These are phyloP conservation scores for Serendipita vermifera DNA, from an alignment of 768 basidiomycete genomes.

Conservation along the genomic window DNA sequence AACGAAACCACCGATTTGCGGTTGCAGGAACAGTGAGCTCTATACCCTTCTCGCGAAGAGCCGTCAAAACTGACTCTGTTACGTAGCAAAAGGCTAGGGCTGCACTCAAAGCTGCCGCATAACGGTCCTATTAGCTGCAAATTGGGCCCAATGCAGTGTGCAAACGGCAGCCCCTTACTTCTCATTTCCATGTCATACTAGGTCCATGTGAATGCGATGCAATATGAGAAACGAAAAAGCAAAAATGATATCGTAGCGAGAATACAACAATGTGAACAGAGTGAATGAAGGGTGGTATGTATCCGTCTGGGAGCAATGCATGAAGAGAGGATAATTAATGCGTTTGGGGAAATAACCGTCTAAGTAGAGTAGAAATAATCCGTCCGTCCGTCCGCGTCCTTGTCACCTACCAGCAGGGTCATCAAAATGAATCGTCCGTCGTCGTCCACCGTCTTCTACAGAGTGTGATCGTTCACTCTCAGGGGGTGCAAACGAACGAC, in stretches of 20 bases:
- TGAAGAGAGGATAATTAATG: too few relatives aligned
- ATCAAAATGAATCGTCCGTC: conserved; percentile 5
- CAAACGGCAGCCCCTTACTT: neutral
- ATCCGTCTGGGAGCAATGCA: too few relatives aligned
- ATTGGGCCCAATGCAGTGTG: neutral
- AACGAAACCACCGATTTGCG: neutral
- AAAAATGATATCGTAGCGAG: too few relatives aligned
- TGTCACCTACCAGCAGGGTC: neutral
- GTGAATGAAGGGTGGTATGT: too few relatives aligned
- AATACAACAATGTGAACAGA: too few relatives aligned
- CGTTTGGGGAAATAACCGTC: too few relatives aligned
- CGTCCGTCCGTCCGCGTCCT: too few relatives aligned
- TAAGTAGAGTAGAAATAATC: neutral
- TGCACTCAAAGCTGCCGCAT: neutral
- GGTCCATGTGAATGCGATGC: neutral
- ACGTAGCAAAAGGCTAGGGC: neutral
- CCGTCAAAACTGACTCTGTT: neutral
- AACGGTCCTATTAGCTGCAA: neutral
- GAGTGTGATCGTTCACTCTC: neutral
- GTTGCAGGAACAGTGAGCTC: neutral
- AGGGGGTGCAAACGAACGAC: neutral
- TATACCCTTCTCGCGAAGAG: neutral
- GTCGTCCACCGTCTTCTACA: neutral
- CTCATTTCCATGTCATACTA: neutral
- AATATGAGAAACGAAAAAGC: neutral